phyloP scores from a whole-genome alignment of 805 yeast species.

The Ogataea pilisensis region DNA sequence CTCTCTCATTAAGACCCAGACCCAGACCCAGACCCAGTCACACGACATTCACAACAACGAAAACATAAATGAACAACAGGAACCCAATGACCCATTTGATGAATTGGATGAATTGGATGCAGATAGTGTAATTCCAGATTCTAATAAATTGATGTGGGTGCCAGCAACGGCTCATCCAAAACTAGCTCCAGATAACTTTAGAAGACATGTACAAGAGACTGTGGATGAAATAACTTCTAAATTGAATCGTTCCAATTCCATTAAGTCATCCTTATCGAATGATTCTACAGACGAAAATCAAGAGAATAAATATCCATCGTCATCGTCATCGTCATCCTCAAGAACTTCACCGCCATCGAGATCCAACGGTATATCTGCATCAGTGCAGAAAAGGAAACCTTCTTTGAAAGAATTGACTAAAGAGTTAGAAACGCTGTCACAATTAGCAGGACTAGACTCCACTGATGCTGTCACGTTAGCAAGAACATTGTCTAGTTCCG shows the following conservation, averaged over 20 bases:
- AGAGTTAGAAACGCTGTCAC: slow-evolving; percentile 71
- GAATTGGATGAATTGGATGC: slow-evolving; percentile 13
- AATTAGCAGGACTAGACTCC: slow-evolving; percentile 72
- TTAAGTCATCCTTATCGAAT: slow-evolving; percentile 23
- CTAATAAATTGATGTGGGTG: slow-evolving; percentile 76
- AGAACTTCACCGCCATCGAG: neutral
- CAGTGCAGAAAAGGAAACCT: slow-evolving; percentile 39
- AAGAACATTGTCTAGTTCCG: slow-evolving; percentile 67
- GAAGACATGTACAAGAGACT: slow-evolving; percentile 59
- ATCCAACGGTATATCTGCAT: neutral
- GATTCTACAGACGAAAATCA: slow-evolving; percentile 12
- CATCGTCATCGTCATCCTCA: slow-evolving; percentile 4
- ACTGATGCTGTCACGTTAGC: slow-evolving; percentile 83
- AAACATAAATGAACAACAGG: slow-evolving; percentile 1
- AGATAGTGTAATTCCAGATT: slow-evolving; percentile 25
- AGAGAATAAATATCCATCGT: slow-evolving; percentile 6
- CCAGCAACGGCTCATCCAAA: slow-evolving; percentile 95
- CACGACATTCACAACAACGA: slow-evolving; percentile 4
- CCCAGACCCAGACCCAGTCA: too few relatives aligned
- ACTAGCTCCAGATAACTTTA: slow-evolving; percentile 85
- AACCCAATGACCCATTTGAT: too few relatives aligned
- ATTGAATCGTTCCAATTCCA: slow-evolving; percentile 26
- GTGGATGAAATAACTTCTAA: slow-evolving; percentile 48
- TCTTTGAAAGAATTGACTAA: slow-evolving; percentile 67
- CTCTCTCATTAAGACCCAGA: too few relatives aligned